phyloP scores from a whole-genome alignment of 192 early-diverging fungal genomes.

The Coemansia sp. region DNA sequence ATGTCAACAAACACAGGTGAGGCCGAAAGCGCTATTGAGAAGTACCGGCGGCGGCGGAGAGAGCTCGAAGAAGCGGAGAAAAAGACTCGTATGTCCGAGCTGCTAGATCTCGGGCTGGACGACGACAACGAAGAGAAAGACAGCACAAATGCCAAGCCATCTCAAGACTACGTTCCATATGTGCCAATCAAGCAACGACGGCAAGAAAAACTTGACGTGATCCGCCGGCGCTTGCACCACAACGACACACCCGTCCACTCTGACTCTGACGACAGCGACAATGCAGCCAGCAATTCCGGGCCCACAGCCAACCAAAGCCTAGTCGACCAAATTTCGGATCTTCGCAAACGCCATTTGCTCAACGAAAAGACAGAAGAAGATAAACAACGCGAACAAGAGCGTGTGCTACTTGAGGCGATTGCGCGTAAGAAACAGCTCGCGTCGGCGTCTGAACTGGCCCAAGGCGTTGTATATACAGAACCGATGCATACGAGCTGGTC shows the following conservation, averaged over 20 bases:
- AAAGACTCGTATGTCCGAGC: conserved; percentile 3
- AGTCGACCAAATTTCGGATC: conserved; percentile 81
- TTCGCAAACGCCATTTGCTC: conserved; percentile 62
- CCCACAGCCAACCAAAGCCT: conserved; percentile 69
- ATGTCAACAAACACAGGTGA: not conserved
- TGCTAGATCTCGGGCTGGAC: not conserved
- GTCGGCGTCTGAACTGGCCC: conserved; percentile 82
- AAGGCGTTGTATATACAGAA: conserved; percentile 83
- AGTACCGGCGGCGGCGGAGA: conserved; percentile 44
- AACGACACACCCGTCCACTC: not conserved
- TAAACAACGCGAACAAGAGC: conserved; percentile 79
- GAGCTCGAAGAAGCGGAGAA: conserved; percentile 41
- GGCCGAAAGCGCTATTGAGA: conserved; percentile 23
- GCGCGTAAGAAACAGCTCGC: conserved; percentile 75
- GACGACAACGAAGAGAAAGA: not conserved
- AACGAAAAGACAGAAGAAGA: conserved; percentile 75
- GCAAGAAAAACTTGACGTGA: conserved; percentile 24
- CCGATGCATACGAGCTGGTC: conserved; percentile 85
- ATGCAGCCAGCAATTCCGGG: conserved; percentile 31
- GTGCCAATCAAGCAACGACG: conserved; percentile 32
- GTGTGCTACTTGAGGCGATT: conserved; percentile 79
- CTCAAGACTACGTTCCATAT: conserved; percentile 2
- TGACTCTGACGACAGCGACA: conserved; percentile 10
- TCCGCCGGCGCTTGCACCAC: conserved; percentile 23
- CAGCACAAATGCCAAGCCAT: not conserved